phyloP scores from a whole-genome alignment of 352 stramenopile species.

The Globisporangium viniferum region DNA sequence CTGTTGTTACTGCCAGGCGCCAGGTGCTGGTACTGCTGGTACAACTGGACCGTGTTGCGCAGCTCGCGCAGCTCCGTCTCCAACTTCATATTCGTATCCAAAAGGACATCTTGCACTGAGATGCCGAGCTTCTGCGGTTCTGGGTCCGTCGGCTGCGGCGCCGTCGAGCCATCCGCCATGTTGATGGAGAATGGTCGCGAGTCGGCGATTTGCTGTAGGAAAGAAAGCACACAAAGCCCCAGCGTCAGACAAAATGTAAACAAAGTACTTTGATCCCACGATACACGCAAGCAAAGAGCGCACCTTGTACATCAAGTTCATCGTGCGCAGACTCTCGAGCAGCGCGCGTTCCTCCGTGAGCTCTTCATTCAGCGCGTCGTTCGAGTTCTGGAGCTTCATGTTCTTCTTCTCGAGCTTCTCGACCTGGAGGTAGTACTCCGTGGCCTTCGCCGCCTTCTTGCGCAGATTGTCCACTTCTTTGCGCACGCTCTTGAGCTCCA shows the following conservation, averaged over 20 bases:
- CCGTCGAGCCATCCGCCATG: constrained; percentile 20
- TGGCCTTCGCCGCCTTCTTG: constrained; percentile 36
- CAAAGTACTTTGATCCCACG: background rate
- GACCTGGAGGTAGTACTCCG: constrained; percentile 37
- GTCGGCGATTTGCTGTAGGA: constrained; percentile 50
- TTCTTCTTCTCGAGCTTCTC: constrained; percentile 60
- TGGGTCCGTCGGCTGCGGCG: constrained; percentile 19
- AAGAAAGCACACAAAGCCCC: background rate
- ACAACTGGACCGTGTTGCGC: constrained; percentile 18
- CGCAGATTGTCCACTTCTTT: constrained; percentile 51
- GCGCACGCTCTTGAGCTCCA: constrained; percentile 54
- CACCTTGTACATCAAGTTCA: constrained; percentile 69
- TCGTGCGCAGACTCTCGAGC: constrained; percentile 60
- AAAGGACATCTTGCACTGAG: constrained; percentile 47
- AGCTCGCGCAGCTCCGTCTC: constrained; percentile 41
- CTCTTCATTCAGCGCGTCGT: constrained; percentile 60
- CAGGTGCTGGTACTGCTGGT: constrained; percentile 5
- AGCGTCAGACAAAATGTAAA: background rate
- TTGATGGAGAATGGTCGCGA: constrained; percentile 36
- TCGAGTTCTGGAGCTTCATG: constrained; percentile 46
- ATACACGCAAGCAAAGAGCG: background rate
- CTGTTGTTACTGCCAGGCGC: constrained; percentile 11
- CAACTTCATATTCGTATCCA: constrained; percentile 55
- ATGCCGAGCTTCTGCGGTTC: constrained; percentile 25
- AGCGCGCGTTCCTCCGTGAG: constrained; percentile 59